Base-by-base conservation (phyloP, 345 rosid genomes). In the Trapa incisa region DNA sequence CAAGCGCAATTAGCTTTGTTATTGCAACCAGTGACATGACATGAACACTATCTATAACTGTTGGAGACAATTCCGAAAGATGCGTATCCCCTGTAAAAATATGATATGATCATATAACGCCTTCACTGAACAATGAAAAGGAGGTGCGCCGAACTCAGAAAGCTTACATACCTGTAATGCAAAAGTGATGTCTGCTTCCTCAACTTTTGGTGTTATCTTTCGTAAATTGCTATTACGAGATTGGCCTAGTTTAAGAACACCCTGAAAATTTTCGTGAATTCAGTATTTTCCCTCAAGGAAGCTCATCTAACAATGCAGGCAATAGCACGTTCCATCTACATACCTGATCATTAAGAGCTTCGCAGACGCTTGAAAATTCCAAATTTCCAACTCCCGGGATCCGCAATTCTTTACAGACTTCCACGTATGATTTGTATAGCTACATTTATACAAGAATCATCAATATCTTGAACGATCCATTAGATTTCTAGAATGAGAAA, bases 271-370 rank as follows among this genome's bases (percentile, higher is more conserved):
- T 58, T 36, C 37, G 22, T 11, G 5, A 6, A 39, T 37, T 41
- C 29, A 42, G 36, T 17, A 16, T 11, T 29, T 7, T 43, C 33
- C 22, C 17, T 7, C 5, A 7, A 58, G 32, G 63, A 58, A 58
- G 63, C 12, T 58, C 63, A 35, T 32, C 6, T 65, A 22, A 65
- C 6, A 38, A 16, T 38, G 16, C 22, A 0, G 16, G 43, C 29
- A 22, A 22, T 22, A 42, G 9, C 67, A 5, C 3, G 15, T 43
- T 41, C 36, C 50, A 3, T 5, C 36, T 41, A 29, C 66, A 68
- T 84, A 91, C 99, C 93, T 91, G 96, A 70, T 91, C 99, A 68
- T 77, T 83, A 67, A 94, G 83, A 65, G 84, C 96, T 64, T 80
- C 72, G 76, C 96, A 87, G 96, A 94, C 87, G 60, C 81, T 84